Evolutionary conservation across 768 basidiomycete species (phyloP).

Genomic region (Leucosporidium creatinivorum): DNA sequence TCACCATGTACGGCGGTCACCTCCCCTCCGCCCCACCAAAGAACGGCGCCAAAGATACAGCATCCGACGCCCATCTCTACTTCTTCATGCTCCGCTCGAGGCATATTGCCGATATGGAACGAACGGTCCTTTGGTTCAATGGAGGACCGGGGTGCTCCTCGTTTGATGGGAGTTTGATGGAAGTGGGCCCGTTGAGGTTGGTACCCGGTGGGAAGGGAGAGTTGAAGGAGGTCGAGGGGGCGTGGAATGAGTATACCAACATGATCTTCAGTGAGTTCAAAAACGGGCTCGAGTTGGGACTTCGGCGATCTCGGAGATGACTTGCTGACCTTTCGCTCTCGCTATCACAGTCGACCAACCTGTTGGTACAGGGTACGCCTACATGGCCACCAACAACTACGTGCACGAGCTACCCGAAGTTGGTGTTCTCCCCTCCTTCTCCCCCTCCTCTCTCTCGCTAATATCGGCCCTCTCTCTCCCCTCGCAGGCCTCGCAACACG

Average conservation of each 20-base stretch:
- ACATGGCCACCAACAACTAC: constrained; percentile 75
- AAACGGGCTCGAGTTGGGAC: no score
- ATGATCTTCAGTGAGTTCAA: constrained; percentile 33
- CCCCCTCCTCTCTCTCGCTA: not conserved
- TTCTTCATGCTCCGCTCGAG: constrained; percentile 86
- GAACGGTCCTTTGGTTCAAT: constrained; percentile 74
- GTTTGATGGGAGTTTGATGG: constrained; percentile 97
- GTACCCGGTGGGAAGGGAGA: constrained; percentile 65
- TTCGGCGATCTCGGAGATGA: not conserved
- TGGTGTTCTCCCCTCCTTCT: constrained; percentile 20
- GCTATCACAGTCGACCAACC: constrained; percentile 79
- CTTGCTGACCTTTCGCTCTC: not conserved
- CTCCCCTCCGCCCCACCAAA: constrained; percentile 61
- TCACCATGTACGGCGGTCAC: constrained; percentile 77
- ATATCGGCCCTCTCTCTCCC: no score
- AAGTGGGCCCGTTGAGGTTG: constrained; percentile 83
- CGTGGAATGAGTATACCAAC: constrained; percentile 67
- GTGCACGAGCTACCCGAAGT: constrained; percentile 70
- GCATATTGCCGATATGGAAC: constrained; percentile 76
- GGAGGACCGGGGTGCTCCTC: constrained; percentile 84
- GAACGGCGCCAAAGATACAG: constrained; percentile 47
- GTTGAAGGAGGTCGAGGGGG: constrained; percentile 62
- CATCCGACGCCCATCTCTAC: constrained; percentile 69
- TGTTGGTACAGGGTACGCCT: constrained; percentile 90
- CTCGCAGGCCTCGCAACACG: constrained; percentile 66